Evolutionary conservation across 225 moss, liverwort and hornwort species (phyloP).

Genomic region (Sphagnum contortum): DNA sequence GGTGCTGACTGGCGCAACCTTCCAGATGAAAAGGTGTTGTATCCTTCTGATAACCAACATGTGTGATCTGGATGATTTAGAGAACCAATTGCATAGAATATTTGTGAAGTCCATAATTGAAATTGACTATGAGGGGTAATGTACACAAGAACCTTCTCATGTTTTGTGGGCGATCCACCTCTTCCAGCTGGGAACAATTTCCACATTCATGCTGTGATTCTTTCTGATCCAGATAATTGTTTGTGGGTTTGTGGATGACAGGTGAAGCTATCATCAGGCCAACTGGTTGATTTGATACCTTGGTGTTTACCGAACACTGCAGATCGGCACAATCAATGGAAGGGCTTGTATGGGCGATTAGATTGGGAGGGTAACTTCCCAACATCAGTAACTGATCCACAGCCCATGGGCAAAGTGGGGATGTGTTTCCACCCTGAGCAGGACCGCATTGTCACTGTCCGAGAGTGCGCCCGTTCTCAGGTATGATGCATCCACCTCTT

Average conservation of each 20-base stretch:
- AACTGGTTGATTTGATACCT: slow-evolving; percentile 74
- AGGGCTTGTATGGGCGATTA: slow-evolving; percentile 83
- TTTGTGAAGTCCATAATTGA: no score
- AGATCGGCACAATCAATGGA: slow-evolving; percentile 96
- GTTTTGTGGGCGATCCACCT: no score
- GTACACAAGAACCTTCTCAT: no score
- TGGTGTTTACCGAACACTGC: slow-evolving; percentile 99
- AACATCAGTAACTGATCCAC: slow-evolving; percentile 96
- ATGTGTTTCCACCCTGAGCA: slow-evolving; percentile 99
- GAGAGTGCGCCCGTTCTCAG: slow-evolving; percentile 98
- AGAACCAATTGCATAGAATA: no score
- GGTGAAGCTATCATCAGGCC: slow-evolving; percentile 81
- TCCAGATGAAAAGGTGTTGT: slow-evolving; percentile 77
- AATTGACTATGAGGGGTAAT: no score
- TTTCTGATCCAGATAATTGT: no score
- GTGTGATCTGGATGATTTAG: neutral
- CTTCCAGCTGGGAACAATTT: no score
- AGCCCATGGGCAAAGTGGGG: slow-evolving; percentile 99
- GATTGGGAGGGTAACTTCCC: slow-evolving; percentile 99
- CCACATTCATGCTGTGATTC: no score
- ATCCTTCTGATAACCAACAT: neutral
- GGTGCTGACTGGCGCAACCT: slow-evolving; percentile 97
- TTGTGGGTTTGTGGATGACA: slow-evolving; percentile 7
- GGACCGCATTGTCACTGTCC: slow-evolving; percentile 90
- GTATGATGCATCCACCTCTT: slow-evolving; percentile 14